A percentile compares a stretch with the other conserved stretches of the same genome.
These are phyloP conservation scores for Hawksworthiomyces lignivorus DNA, from an alignment of 2,329 filamentous ascomycete species.

Conservation along the genomic window DNA sequence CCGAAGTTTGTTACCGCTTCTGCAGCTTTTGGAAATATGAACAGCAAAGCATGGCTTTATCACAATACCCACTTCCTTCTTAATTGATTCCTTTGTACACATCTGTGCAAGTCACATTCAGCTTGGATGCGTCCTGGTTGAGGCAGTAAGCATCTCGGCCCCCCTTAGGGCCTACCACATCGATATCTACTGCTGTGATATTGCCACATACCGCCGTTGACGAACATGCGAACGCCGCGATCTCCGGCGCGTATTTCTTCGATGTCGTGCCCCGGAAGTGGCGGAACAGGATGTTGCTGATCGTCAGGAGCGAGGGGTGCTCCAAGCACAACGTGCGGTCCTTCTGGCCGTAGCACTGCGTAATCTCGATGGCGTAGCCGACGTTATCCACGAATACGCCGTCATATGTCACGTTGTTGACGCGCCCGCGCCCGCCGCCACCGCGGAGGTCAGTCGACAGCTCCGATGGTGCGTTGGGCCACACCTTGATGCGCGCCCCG, in stretches of 20 bases:
- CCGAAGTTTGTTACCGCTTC: no score
- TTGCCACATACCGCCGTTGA: constrained; percentile 16
- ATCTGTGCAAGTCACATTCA: constrained; percentile 18
- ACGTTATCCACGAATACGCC: constrained; percentile 49
- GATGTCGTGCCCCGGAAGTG: constrained; percentile 43
- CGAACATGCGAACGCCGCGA: constrained; percentile 21
- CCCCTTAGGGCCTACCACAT: constrained; percentile 19
- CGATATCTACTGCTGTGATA: constrained; percentile 18
- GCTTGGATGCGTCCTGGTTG: constrained; percentile 16
- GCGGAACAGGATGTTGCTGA: constrained; percentile 44
- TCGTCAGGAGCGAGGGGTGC: constrained; percentile 46
- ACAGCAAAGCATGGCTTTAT: no score
- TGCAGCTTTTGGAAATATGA: no score
- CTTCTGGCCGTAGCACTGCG: constrained; percentile 37
- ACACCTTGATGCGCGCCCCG: constrained; percentile 58
- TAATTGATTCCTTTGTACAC: constrained; percentile 11
- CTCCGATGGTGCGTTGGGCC: constrained; percentile 19
- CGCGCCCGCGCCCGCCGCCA: constrained; percentile 51
- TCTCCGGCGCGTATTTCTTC: constrained; percentile 18
- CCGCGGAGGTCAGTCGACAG: constrained; percentile 44
- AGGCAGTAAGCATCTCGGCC: constrained; percentile 19
- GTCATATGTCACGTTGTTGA: constrained; percentile 55
- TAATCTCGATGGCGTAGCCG: constrained; percentile 54
- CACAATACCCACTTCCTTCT: background rate
- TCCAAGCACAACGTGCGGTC: constrained; percentile 54